Base-by-base conservation (phyloP, 495 filamentous ascomycete species). In the Aspergillus egyptiacus region DNA sequence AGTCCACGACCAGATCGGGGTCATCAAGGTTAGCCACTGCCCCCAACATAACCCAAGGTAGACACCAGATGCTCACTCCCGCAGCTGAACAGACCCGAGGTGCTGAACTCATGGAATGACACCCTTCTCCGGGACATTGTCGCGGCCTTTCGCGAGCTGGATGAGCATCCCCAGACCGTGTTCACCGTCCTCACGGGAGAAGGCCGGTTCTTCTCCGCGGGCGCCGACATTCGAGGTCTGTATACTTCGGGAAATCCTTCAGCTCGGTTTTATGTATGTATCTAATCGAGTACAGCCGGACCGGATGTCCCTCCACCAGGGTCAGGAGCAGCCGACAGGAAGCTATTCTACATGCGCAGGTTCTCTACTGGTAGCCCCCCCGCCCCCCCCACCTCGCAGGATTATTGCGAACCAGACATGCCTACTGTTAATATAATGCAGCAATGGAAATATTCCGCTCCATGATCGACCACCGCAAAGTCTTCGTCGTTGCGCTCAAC, bases 191-290 rank as follows among this genome's bases (percentile, higher is more conserved):
- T 59, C 8, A 59, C 56, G 5, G 56, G 56, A 30, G 56, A 59
- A 53, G 56, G 56, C n/a, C 48, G 56, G 6, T 59, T 59, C 49
- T 59, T 59, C 23, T 59, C 56, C 6, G 53, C 56, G 13, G 53
- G 56, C 0, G 56, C 56, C 9, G 56, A 59, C 39, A 46, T 59
- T 6, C 13, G 49, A 20, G 43, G 50, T 53, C 20, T 3, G 3
- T 8, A 23, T 19, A 34, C n/a, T n/a, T n/a, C n/a, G n/a, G n/a
- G n/a, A n/a, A n/a, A n/a, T n/a, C n/a, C n/a, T n/a, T n/a, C n/a
- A n/a, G n/a, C n/a, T n/a, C 15, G 14, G 23, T 43, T 15, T 22
- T 31, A 9, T 5, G 17, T 32, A n/a, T 40, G 13, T 14, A 25
- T 24, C 20, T 32, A 33, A 45, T 32, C 10, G 9, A 5, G 1